phyloP scores from a whole-genome alignment of 2,329 filamentous ascomycete genomes.

The Lachnellula suecica region DNA sequence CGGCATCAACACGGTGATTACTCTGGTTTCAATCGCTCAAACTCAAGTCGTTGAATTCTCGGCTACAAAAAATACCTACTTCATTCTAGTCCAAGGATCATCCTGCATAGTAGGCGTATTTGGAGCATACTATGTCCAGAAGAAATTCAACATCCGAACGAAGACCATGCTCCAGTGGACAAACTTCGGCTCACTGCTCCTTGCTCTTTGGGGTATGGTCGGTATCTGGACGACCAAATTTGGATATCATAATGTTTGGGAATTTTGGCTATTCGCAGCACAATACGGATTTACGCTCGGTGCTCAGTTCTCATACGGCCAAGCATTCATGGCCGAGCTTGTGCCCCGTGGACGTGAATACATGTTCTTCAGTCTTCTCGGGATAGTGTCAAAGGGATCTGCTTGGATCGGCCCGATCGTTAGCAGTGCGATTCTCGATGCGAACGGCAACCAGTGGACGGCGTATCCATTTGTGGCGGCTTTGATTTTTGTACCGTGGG shows the following conservation, averaged over 20 bases:
- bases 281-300: constrained; percentile 29
- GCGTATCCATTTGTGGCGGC: constrained; percentile 30
- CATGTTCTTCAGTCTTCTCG: constrained; percentile 33
- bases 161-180: constrained; percentile 31
- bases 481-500: constrained; percentile 28
- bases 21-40: constrained; percentile 29
- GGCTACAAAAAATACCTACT: constrained; percentile 29
- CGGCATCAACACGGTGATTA: constrained; percentile 27
- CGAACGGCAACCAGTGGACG: constrained; percentile 29
- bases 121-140: constrained; percentile 27
- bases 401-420: constrained; percentile 34
- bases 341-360: constrained; percentile 32
- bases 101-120: constrained; percentile 23
- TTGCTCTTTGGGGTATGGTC: constrained; percentile 30
- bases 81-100: constrained; percentile 30
- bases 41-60: constrained; percentile 31
- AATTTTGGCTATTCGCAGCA: constrained; percentile 32
- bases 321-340: constrained; percentile 33
- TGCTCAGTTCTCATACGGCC: constrained; percentile 31
- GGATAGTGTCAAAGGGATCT: constrained; percentile 32
- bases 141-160: constrained; percentile 26
- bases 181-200: constrained; percentile 27
- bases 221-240: constrained; percentile 31
- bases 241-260: constrained; percentile 32
- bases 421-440: constrained; percentile 30